Percentiles rank a stretch among this genome's conserved stretches.
Evolutionary conservation across 306 rosid genomes (phyloP).

Genomic region (Nissolia schottii): DNA sequence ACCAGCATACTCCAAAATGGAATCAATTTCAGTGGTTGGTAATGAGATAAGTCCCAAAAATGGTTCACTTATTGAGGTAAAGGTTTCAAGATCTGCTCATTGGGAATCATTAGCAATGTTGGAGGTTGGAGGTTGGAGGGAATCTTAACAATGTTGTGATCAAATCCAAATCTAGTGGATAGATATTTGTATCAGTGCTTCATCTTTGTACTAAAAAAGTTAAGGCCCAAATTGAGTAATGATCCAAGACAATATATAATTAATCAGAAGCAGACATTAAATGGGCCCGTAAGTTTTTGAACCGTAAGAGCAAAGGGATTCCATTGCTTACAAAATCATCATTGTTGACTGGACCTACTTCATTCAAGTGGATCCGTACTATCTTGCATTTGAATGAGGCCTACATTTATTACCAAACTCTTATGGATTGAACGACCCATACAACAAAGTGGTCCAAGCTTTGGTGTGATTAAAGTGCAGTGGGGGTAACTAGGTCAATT

Average conservation of each 20-base stretch:
- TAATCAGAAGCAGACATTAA: background rate
- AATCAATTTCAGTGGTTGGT: conserved; percentile 23
- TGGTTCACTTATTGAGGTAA: conserved; percentile 18
- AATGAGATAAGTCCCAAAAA: background rate
- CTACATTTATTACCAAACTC: conserved; percentile 12
- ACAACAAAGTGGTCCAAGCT: conserved; percentile 28
- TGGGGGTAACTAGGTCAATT: background rate
- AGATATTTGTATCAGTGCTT: background rate
- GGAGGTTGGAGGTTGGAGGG: background rate
- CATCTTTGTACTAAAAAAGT: background rate
- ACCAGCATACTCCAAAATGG: conserved; percentile 17
- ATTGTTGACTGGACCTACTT: conserved; percentile 33
- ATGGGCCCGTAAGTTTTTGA: conserved; percentile 19
- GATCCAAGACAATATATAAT: conserved; percentile 16
- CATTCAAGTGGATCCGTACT: conserved; percentile 36
- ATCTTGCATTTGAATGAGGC: conserved; percentile 6
- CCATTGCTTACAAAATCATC: conserved; percentile 9
- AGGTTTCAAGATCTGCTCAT: conserved; percentile 4
- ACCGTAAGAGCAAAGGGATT: background rate
- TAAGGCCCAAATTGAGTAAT: conserved; percentile 36
- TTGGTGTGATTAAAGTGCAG: background rate
- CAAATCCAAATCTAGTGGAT: conserved; percentile 3
- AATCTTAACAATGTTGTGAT: background rate
- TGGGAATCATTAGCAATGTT: conserved; percentile 10
- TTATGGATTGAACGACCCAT: background rate